Conservation (phyloP, 805 yeast species). For the Maudiozyma turicensis region DNA sequence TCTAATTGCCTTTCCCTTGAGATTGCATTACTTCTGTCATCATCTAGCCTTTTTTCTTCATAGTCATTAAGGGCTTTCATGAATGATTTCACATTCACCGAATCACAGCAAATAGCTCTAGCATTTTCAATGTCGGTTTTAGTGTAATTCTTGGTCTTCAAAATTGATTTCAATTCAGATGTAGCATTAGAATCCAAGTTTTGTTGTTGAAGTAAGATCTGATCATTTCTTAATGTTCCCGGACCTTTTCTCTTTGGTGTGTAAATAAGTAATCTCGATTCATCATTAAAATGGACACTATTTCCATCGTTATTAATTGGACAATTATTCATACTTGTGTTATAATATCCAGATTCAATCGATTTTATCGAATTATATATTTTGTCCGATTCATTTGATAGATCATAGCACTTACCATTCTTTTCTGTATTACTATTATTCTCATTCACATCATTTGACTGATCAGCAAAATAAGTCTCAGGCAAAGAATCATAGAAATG, state of each 20-base stretch:
- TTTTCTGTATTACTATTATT: too few species aligned
- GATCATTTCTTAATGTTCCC: background rate
- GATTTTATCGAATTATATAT: background rate
- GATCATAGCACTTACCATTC: too few species aligned
- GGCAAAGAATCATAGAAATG: constrained; percentile 14
- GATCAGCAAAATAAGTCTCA: background rate
- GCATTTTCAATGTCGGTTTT: constrained; percentile 29
- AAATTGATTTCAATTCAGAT: constrained; percentile 26
- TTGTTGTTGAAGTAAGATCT: background rate
- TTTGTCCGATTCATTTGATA: too few species aligned
- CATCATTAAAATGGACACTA: constrained; percentile 5
- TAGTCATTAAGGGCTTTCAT: constrained; percentile 29
- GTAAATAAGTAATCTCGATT: constrained; percentile 5
- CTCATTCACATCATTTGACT: background rate
- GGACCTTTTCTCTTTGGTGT: constrained; percentile 1
- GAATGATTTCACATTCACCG: constrained; percentile 30
- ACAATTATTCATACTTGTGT: background rate
- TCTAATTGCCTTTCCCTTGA: constrained; percentile 32
- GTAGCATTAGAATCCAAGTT: background rate
- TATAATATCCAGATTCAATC: background rate
- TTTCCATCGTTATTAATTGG: background rate
- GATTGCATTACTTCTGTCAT: constrained; percentile 27
- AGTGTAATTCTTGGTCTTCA: constrained; percentile 29
- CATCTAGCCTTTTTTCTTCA: constrained; percentile 29
- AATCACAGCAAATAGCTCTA: constrained; percentile 33